Evolutionary conservation across 257 asterid species (phyloP), one percentile per base, ranked within the genome.

Genomic region (Dorcoceras hygrometricum): DNA sequence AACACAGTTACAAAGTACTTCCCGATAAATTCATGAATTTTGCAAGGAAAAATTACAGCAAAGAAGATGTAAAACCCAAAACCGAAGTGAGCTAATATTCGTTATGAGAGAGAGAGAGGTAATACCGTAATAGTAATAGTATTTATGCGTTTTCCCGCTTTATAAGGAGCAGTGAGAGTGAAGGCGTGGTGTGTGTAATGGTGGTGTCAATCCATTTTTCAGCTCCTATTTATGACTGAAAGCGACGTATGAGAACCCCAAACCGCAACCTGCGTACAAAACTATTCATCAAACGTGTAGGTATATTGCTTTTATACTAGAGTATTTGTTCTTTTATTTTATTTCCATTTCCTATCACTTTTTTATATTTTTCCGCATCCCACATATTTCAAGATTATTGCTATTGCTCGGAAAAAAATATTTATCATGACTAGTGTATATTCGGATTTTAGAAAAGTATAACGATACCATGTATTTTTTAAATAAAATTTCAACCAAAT

Each of bases 81-180:
- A 46, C 7, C 16, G 54, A 46, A 43, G 51, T 14, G 51, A 43
- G 20, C 51, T 43, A 4, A 0, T 12, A 16, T 12, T 43, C 51
- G 2, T 43, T 14, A 12, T 4, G 54, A 16, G 20, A 46, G 54
- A 46, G 51, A 46, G 22, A 18, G 22, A n/a, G 19, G 48, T 46
- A 19, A 46, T 48, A 14, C 39, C 43, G n/a, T n/a, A n/a, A n/a
- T n/a, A n/a, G n/a, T n/a, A n/a, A n/a, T n/a, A n/a, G n/a, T 65
- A 62, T 78, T 69, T 72, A 77, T 71, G 80, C 71, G 75, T 74
- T 71, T 67, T 71, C 80, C 85, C 85, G 82, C 80, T 80, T 71
- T 72, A 80, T 71, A 71, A 75, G 75, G 74, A 68, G 48, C 62
- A 39, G 71, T 7, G 70, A 20, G 57, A 36, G 25, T 59, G 59